A percentile compares a stretch with the other conserved stretches of the same genome.
Evolutionary conservation across 1,139 yeast genomes (phyloP).

Genomic region (Groenewaldozyma auringiensis): DNA sequence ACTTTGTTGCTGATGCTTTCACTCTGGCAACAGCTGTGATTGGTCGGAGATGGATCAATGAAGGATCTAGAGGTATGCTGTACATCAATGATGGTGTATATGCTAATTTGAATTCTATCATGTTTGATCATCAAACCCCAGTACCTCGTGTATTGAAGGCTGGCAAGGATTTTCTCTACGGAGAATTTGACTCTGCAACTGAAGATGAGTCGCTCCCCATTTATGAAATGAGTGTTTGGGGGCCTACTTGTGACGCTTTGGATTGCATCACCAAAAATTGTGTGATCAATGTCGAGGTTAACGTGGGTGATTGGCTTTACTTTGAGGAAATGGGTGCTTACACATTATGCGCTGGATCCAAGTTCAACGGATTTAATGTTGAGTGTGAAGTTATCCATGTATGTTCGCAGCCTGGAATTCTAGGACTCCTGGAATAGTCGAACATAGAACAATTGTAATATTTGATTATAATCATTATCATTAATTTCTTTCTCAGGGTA

Average conservation of each 20-base stretch:
- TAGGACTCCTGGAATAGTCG: background rate
- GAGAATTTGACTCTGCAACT: slow-evolving; percentile 21
- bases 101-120: slow-evolving; percentile 88
- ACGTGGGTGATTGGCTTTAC: slow-evolving; percentile 88
- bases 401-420: slow-evolving; percentile 35
- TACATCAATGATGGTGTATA: slow-evolving; percentile 94
- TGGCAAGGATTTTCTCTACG: slow-evolving; percentile 41
- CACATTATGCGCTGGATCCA: slow-evolving; percentile 81
- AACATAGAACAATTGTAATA: slow-evolving; percentile 6
- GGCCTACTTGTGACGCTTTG: slow-evolving; percentile 96
- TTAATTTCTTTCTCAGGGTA: background rate
- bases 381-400: slow-evolving; percentile 56
- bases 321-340: slow-evolving; percentile 89
- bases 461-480: background rate
- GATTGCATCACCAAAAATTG: slow-evolving; percentile 65
- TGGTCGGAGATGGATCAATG: slow-evolving; percentile 53
- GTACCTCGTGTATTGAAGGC: slow-evolving; percentile 57
- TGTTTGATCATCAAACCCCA: slow-evolving; percentile 87
- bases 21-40: slow-evolving; percentile 79
- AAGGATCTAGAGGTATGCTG: slow-evolving; percentile 39
- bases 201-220: slow-evolving; percentile 9
- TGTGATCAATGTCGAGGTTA: slow-evolving; percentile 50
- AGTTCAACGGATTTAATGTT: slow-evolving; percentile 74
- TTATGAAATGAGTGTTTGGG: slow-evolving; percentile 68
- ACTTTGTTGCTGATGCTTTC: slow-evolving; percentile 78